Conservation (phyloP, 192 early-diverging fungal species). For the Coemansia erecta region DNA sequence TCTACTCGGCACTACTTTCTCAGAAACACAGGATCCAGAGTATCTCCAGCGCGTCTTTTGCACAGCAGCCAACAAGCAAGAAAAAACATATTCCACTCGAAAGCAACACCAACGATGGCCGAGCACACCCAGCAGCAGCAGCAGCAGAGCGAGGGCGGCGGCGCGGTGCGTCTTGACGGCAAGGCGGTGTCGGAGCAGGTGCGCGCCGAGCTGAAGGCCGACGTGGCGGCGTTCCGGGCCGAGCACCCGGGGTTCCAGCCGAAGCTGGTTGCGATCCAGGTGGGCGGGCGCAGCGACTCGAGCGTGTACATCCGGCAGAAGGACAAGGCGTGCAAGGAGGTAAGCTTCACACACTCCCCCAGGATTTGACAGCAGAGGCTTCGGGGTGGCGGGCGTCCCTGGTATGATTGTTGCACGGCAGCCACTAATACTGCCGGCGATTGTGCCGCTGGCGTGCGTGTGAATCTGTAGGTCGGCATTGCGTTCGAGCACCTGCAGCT, state of each 20-base stretch:
- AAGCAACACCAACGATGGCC: not conserved
- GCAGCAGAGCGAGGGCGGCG: too few relatives aligned
- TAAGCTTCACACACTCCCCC: too few relatives aligned
- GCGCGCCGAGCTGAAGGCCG: constrained; percentile 64
- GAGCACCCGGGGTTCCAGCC: constrained; percentile 72
- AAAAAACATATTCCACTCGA: not conserved
- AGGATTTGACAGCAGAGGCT: not conserved
- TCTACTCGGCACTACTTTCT: too few relatives aligned
- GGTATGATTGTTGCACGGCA: not conserved
- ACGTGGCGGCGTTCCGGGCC: constrained; percentile 64
- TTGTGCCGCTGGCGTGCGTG: constrained; percentile 10
- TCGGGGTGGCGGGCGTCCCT: not conserved
- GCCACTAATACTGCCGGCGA: not conserved
- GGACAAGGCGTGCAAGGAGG: constrained; percentile 80
- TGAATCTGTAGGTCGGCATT: constrained; percentile 65
- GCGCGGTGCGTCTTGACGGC: constrained; percentile 5
- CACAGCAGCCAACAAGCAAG: not conserved
- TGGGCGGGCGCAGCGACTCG: constrained; percentile 92
- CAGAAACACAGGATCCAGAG: too few relatives aligned
- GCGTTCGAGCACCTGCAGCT: constrained; percentile 71
- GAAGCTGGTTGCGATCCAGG: constrained; percentile 86
- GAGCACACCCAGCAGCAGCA: not conserved
- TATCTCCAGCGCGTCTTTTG: too few relatives aligned
- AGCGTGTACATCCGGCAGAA: constrained; percentile 93
- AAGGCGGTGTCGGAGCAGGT: constrained; percentile 36